phyloP scores from a whole-genome alignment of 139 green algal genomes.

The Microglena sp. region DNA sequence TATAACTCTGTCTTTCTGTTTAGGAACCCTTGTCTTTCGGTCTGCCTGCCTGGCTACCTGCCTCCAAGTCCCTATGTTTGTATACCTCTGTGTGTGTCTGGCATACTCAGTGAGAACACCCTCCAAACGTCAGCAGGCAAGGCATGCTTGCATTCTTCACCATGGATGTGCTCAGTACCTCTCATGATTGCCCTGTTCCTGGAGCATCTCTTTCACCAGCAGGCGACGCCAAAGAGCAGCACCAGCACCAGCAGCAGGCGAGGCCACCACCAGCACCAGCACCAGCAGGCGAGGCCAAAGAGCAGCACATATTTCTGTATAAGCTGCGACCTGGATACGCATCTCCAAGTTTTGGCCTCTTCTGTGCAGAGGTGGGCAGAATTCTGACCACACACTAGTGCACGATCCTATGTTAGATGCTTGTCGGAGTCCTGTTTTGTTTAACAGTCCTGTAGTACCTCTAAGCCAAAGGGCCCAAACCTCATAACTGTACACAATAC shows the following conservation, averaged over 20 bases:
- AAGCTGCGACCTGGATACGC: conserved; percentile 44
- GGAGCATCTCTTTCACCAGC: background rate
- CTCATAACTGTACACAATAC: too few relatives aligned
- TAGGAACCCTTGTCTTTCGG: background rate
- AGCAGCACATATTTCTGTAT: conserved; percentile 66
- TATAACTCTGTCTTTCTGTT: background rate
- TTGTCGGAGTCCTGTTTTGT: too few relatives aligned
- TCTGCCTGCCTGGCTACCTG: background rate
- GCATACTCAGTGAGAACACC: too few relatives aligned
- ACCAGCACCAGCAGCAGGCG: background rate
- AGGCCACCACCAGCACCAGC: background rate
- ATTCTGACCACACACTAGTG: too few relatives aligned
- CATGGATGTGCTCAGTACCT: conserved; percentile 50
- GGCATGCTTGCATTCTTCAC: conserved; percentile 50
- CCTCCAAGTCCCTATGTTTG: conserved; percentile 1
- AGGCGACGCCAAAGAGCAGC: background rate
- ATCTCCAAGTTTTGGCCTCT: conserved; percentile 52
- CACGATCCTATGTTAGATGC: too few relatives aligned
- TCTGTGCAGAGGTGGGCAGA: conserved; percentile 27
- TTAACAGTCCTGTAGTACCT: too few relatives aligned
- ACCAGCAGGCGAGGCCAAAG: background rate
- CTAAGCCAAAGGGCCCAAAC: too few relatives aligned
- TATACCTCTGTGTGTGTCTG: background rate
- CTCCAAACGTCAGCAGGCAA: too few relatives aligned
- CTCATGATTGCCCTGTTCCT: background rate